phyloP scores from a whole-genome alignment of 2,329 filamentous ascomycete genomes.

The Aureobasidium namibiae region DNA sequence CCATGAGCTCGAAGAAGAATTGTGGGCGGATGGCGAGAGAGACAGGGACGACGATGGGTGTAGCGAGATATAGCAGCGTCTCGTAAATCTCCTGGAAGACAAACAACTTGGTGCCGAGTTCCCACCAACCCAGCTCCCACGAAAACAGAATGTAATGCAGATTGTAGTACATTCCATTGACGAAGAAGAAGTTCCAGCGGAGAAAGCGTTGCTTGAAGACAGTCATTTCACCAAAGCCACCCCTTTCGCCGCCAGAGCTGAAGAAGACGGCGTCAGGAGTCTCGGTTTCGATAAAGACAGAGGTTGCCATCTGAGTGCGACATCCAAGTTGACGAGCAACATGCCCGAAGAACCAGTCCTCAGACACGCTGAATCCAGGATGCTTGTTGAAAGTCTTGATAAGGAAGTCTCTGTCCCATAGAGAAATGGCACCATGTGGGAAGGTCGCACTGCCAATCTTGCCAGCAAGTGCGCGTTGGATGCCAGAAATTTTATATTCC shows the following conservation, averaged over 20 bases:
- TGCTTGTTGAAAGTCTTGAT: conserved; percentile 40
- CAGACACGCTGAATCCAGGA: conserved; percentile 42
- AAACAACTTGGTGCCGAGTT: conserved; percentile 39
- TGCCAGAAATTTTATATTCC: conserved; percentile 44
- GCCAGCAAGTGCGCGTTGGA: conserved; percentile 38
- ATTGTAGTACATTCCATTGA: conserved; percentile 42
- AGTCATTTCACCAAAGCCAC: conserved; percentile 46
- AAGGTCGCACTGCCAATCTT: conserved; percentile 41
- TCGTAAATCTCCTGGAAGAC: conserved; percentile 36
- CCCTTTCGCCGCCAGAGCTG: conserved; percentile 32
- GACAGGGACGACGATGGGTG: conserved; percentile 39
- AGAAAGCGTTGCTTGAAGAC: conserved; percentile 44
- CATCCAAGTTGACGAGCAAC: conserved; percentile 37
- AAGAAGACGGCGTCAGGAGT: conserved; percentile 39
- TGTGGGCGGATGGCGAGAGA: conserved; percentile 34
- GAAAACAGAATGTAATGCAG: conserved; percentile 38
- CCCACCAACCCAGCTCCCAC: conserved; percentile 43
- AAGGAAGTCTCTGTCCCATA: conserved; percentile 40
- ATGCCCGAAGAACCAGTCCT: conserved; percentile 48
- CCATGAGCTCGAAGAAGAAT: conserved; percentile 32
- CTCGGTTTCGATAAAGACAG: conserved; percentile 45
- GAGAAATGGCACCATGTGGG: conserved; percentile 43
- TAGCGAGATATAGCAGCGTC: conserved; percentile 38
- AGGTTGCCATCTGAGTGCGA: conserved; percentile 42
- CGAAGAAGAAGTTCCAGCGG: conserved; percentile 47